Evolutionary conservation across 345 rosid genomes (phyloP).

Genomic region (Arabis hirsuta): DNA sequence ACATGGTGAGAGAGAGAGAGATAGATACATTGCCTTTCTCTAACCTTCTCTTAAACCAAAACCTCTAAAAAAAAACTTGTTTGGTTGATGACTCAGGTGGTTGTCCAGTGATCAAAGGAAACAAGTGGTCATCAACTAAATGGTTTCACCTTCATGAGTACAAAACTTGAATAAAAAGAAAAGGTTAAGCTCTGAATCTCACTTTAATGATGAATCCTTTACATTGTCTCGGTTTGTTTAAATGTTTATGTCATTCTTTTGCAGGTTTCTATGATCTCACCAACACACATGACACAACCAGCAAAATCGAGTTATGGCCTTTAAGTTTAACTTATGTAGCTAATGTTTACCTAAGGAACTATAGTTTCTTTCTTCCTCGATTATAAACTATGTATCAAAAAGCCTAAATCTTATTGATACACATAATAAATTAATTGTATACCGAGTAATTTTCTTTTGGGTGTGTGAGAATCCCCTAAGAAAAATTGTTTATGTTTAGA

Average conservation of each 20-base stretch:
- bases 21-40: neutral
- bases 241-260: neutral
- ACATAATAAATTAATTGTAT: too few species aligned
- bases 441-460: too few species aligned
- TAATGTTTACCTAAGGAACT: too few species aligned
- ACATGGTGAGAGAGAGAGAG: slow-evolving; percentile 65
- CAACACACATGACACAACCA: neutral
- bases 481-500: too few species aligned
- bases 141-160: slow-evolving; percentile 85
- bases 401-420: too few species aligned
- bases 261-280: slow-evolving; percentile 7
- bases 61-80: neutral
- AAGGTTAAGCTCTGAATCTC: slow-evolving; percentile 7
- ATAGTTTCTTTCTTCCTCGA: too few species aligned
- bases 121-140: slow-evolving; percentile 96
- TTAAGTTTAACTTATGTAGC: too few species aligned
- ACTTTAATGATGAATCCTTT: neutral
- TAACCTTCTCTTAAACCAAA: neutral
- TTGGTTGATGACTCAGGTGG: slow-evolving; percentile 64
- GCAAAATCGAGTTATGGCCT: too few species aligned
- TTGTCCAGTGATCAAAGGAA: slow-evolving; percentile 86
- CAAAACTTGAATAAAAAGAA: slow-evolving; percentile 37
- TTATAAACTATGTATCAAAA: too few species aligned
- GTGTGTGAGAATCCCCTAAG: too few species aligned
- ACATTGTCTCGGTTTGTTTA: neutral